A percentile compares a stretch with the other conserved stretches of the same genome.
These are phyloP conservation scores for Silene conica DNA, from an alignment of 148 eudicot species.

Conservation along the genomic window DNA sequence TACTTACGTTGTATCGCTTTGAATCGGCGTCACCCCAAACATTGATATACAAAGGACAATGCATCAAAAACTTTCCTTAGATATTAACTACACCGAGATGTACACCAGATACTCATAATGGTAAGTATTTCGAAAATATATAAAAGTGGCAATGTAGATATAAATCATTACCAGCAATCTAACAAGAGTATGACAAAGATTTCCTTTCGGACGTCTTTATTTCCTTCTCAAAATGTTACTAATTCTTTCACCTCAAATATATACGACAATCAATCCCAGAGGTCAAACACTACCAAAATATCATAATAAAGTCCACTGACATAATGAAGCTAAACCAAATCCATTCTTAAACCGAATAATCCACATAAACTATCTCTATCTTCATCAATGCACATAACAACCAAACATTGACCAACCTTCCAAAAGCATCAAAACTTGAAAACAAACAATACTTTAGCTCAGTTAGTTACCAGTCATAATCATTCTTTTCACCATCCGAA, in stretches of 20 bases:
- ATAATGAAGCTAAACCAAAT: not conserved
- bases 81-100: not conserved
- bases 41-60: not conserved
- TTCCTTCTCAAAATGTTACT: not conserved
- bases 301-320: not conserved
- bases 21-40: not conserved
- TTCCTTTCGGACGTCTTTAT: not conserved
- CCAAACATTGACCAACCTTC: not conserved
- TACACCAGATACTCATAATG: not conserved
- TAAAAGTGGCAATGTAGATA: not conserved
- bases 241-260: not conserved
- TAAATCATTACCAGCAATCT: slow-evolving; percentile 9
- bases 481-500: slow-evolving; percentile 83
- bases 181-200: not conserved
- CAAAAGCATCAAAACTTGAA: slow-evolving; percentile 2
- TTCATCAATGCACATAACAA: not conserved
- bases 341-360: not conserved
- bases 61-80: not conserved
- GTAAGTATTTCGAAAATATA: not conserved
- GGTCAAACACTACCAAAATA: not conserved
- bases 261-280: not conserved
- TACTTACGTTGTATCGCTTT: not conserved
- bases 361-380: not conserved
- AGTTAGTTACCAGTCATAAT: slow-evolving; percentile 76
- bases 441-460: not conserved